Percentiles rank a stretch among this genome's conserved stretches.
These are phyloP conservation scores for Colletotrichum liaoningense DNA, from an alignment of 2,329 filamentous ascomycete species.

Conservation along the genomic window DNA sequence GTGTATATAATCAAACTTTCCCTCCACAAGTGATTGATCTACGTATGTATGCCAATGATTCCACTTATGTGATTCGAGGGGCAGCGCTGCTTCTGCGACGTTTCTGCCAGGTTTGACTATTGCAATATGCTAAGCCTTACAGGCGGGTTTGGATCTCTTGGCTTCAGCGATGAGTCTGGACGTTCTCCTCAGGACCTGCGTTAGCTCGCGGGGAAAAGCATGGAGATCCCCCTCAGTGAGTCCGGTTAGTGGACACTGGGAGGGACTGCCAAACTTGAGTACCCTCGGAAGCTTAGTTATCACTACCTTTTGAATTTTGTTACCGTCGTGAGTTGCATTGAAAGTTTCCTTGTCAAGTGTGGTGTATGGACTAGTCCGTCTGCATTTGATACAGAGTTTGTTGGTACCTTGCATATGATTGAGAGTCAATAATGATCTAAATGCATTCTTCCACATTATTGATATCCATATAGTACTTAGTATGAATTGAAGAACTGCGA, in stretches of 20 bases:
- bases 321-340: not conserved
- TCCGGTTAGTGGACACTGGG: not conserved
- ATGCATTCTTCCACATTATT: not conserved
- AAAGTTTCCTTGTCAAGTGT: not conserved
- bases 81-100: not conserved
- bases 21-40: not conserved
- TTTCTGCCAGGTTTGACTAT: not conserved
- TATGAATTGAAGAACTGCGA: not conserved
- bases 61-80: not conserved
- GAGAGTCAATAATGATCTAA: not conserved
- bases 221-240: not conserved
- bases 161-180: not conserved
- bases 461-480: not conserved
- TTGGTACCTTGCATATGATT: not conserved
- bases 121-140: slow-evolving; percentile 6
- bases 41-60: not conserved
- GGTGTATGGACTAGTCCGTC: not conserved
- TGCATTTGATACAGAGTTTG: not conserved
- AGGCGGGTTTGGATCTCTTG: not conserved
- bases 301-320: not conserved
- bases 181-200: not conserved
- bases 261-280: not conserved
- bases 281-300: too few relatives aligned
- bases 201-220: not conserved
- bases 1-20: not conserved